These are phyloP conservation scores for Miamiensis avidus DNA, from an alignment of 169 alveolate genomes.

Conservation along the genomic window DNA sequence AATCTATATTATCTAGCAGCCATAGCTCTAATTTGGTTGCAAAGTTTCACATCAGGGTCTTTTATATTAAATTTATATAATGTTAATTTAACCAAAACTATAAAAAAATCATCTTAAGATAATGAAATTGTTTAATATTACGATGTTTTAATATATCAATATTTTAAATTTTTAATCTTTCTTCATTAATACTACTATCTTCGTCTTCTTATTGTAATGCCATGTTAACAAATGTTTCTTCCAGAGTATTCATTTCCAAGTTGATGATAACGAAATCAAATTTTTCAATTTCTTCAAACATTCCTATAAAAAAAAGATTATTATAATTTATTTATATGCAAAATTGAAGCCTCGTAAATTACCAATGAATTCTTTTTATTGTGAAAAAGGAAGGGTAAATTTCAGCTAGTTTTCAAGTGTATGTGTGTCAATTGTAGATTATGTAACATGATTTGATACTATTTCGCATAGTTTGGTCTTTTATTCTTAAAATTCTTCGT, in stretches of 20 bases:
- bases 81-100: too few relatives aligned
- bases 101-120: too few relatives aligned
- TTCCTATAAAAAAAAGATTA: neutral
- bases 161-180: too few relatives aligned
- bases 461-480: neutral
- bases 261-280: neutral
- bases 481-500: neutral
- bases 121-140: too few relatives aligned
- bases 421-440: neutral
- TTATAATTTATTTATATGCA: neutral
- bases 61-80: too few relatives aligned
- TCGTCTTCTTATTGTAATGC: neutral
- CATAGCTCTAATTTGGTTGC: neutral
- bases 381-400: neutral
- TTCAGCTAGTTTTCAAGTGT: neutral
- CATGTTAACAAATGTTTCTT: conserved; percentile 39
- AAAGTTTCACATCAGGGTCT: neutral
- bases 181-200: too few relatives aligned
- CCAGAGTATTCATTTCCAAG: conserved; percentile 34
- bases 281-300: neutral
- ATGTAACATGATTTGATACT: neutral
- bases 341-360: neutral
- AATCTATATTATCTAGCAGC: neutral
- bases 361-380: neutral
- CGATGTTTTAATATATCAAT: too few relatives aligned